phyloP scores from a whole-genome alignment of 305 asterid genomes.

The Ajuga reptans region DNA sequence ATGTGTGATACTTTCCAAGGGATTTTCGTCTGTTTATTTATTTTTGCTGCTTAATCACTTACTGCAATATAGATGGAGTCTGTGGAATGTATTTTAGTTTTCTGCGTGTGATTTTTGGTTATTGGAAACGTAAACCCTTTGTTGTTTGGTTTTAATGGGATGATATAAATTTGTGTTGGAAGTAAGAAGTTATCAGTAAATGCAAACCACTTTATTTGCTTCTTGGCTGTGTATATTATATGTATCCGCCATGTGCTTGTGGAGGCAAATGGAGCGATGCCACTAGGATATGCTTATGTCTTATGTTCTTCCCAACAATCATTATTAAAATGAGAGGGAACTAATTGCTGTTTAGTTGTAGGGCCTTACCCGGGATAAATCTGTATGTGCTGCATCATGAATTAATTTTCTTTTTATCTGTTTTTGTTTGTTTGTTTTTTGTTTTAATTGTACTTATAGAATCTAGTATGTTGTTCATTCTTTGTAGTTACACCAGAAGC shows the following conservation, averaged over 20 bases:
- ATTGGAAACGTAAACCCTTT: neutral
- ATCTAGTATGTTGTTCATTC: neutral
- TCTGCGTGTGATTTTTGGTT: neutral
- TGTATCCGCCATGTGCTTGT: neutral
- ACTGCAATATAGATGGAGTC: neutral
- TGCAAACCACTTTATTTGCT: neutral
- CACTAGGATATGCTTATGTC: neutral
- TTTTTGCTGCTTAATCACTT: neutral
- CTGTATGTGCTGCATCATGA: too few species aligned
- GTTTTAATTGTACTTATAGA: neutral
- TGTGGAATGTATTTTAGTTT: neutral
- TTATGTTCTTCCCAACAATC: neutral
- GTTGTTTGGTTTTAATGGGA: neutral
- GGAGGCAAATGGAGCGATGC: neutral
- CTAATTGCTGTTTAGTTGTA: neutral
- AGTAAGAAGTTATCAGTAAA: neutral
- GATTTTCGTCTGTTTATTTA: neutral
- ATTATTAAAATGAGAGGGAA: slow-evolving; percentile 1
- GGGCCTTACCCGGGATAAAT: too few species aligned
- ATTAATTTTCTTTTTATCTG: too few species aligned
- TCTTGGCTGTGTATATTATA: neutral
- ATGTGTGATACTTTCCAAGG: neutral
- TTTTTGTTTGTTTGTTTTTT: neutral
- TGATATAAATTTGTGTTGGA: neutral
- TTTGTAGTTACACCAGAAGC: slow-evolving; percentile 27